Evolutionary conservation across 1,284 basidiomycete genomes (phyloP).

Genomic region (Polyporus tsugae): DNA sequence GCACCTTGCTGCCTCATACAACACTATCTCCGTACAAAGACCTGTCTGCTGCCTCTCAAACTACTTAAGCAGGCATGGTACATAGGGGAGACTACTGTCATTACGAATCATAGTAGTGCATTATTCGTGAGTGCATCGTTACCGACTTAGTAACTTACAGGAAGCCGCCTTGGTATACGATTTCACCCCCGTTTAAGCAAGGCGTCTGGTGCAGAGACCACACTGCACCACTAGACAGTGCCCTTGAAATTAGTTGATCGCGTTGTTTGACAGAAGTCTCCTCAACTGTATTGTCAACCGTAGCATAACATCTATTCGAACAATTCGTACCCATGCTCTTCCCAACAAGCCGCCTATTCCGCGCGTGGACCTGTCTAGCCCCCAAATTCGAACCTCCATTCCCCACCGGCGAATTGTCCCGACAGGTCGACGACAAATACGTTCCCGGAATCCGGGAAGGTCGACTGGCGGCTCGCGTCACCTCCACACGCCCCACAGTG

Average conservation of each 20-base stretch:
- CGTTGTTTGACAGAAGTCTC: constrained; percentile 3
- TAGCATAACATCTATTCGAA: constrained; percentile 11
- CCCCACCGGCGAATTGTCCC: constrained; percentile 57
- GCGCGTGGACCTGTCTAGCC: constrained; percentile 34
- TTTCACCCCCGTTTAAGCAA: not conserved
- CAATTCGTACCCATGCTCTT: constrained; percentile 17
- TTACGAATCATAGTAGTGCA: no score
- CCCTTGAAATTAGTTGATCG: not conserved
- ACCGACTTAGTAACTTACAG: no score
- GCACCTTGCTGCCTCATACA: no score
- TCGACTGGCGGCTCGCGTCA: constrained; percentile 55
- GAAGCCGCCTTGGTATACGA: not conserved
- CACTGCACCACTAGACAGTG: not conserved
- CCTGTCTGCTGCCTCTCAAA: no score
- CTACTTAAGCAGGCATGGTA: no score
- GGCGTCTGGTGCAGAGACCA: not conserved
- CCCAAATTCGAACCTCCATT: constrained; percentile 49
- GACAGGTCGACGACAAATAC: constrained; percentile 67
- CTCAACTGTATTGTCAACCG: not conserved
- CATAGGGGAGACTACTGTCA: no score
- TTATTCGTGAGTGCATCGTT: no score
- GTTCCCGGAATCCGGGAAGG: constrained; percentile 71
- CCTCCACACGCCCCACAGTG: constrained; percentile 66
- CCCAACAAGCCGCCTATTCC: constrained; percentile 14
- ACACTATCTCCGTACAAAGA: no score